A percentile compares a stretch with the other conserved stretches of the same genome.
Evolutionary conservation across 2,329 filamentous ascomycete genomes (phyloP).

Genomic region (Cercospora zeae-maydis): DNA sequence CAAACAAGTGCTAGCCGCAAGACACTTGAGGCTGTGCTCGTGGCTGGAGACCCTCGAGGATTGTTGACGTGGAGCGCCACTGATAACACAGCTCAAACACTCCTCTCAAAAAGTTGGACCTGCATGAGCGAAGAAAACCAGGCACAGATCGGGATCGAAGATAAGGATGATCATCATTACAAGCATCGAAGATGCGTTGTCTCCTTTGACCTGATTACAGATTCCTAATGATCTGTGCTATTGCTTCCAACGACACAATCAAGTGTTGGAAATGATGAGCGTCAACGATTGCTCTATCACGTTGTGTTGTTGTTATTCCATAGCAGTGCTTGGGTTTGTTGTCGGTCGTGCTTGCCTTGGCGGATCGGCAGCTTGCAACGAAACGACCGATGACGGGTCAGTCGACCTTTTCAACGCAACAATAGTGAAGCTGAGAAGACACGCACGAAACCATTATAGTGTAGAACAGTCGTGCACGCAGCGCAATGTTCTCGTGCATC

Average conservation of each 20-base stretch:
- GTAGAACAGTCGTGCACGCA: not conserved
- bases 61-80: no score
- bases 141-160: not conserved
- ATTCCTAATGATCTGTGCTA: not conserved
- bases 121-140: not conserved
- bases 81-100: no score
- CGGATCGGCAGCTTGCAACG: not conserved
- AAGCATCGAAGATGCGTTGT: not conserved
- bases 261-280: not conserved
- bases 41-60: no score
- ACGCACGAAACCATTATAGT: not conserved
- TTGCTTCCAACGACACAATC: not conserved
- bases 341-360: not conserved
- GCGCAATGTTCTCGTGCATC: not conserved
- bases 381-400: no score
- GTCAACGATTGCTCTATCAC: no score
- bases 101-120: not conserved
- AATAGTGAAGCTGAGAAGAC: not conserved
- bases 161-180: not conserved
- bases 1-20: no score
- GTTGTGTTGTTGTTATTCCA: no score
- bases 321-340: not conserved
- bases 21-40: no score
- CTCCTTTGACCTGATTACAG: not conserved
- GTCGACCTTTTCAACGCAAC: not conserved